Evolutionary conservation across 1,139 yeast species (phyloP), one percentile per base, ranked within the genome.

Genomic region (Eremothecium coryli): DNA sequence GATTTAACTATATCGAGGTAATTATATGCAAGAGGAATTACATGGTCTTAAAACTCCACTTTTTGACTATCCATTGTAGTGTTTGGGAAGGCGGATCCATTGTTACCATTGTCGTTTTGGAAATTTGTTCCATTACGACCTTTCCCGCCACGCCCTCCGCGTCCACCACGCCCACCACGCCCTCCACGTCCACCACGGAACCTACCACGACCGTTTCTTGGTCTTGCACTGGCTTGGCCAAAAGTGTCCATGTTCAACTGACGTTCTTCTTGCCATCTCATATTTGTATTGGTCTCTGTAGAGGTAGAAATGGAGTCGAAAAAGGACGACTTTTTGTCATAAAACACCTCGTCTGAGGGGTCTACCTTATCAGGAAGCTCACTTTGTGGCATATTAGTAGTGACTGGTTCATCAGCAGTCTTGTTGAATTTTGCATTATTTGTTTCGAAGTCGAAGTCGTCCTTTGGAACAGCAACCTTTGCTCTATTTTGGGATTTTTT

Each of bases 251-350:
- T 52, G 47, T 75, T 73, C 50, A 73, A 58, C 23, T 54, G 58
- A 47, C 70, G 72, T 48, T 76, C 82, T 42, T 73, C 79, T 28
- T 66, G 57, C 82, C 82, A 75, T 55, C 73, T 71, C 73, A 73
- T 64, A 23, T 52, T 56, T 5, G 51, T 50, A 29, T 49, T 62
- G 36, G 50, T 56, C 48, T 62, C 60, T 10, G 70, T 60, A 5
- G 72, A 62, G 5, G 82, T 74, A 7, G 93, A 80, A 42, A 85
- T 71, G 39, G 71, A 73, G 58, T 85, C 95, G 49, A 85, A 85
- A 56, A 85, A 85, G 2, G 94, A 82, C 9, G 82, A 71, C 47
- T 70, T 71, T 51, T 74, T 79, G 56, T 80, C 70, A 58, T 82
- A 82, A 28, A 68, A 71, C 11, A 39, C 41, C 9, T 39, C 42